Percentiles rank a stretch among this genome's conserved stretches.
Conservation (phyloP, 495 filamentous ascomycete species). For the Hypoxylon cercidicola region DNA sequence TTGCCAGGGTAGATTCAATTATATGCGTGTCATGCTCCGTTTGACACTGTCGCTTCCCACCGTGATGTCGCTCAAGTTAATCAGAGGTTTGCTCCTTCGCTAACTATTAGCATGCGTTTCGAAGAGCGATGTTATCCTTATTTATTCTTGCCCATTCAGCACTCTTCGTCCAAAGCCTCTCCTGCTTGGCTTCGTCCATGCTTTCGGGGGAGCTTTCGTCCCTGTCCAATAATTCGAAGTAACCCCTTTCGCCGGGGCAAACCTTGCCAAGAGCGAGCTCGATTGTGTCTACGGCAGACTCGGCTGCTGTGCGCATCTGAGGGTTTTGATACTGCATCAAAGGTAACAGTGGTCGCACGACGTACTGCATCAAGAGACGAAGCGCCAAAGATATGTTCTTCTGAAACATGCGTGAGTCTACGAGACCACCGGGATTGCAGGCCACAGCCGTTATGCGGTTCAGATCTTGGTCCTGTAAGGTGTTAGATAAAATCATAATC, state of each 20-base stretch:
- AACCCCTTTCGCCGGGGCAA: slow-evolving; percentile 47
- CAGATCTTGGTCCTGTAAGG: slow-evolving; percentile 42
- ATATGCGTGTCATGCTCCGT: neutral
- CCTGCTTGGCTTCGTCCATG: slow-evolving; percentile 51
- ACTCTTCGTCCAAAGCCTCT: slow-evolving; percentile 47
- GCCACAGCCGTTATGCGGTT: slow-evolving; percentile 54
- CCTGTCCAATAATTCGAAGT: slow-evolving; percentile 51
- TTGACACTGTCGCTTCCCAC: neutral
- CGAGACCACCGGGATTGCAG: slow-evolving; percentile 57
- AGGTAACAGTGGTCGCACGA: slow-evolving; percentile 46
- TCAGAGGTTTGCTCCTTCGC: neutral
- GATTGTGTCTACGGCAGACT: slow-evolving; percentile 48
- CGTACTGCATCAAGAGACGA: slow-evolving; percentile 28
- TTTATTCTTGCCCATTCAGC: slow-evolving; percentile 30
- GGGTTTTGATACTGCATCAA: slow-evolving; percentile 50
- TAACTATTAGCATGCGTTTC: slow-evolving; percentile 3
- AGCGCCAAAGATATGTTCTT: slow-evolving; percentile 49
- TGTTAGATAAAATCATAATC: neutral
- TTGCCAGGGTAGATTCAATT: too few species aligned
- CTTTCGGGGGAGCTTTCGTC: slow-evolving; percentile 52
- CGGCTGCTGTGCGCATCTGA: slow-evolving; percentile 47
- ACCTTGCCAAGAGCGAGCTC: slow-evolving; percentile 39
- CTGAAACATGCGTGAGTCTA: slow-evolving; percentile 55
- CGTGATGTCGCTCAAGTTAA: too few species aligned
- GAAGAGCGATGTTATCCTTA: slow-evolving; percentile 23